phyloP scores from a whole-genome alignment of 441 rosid genomes.

The Corymbia calophylla region DNA sequence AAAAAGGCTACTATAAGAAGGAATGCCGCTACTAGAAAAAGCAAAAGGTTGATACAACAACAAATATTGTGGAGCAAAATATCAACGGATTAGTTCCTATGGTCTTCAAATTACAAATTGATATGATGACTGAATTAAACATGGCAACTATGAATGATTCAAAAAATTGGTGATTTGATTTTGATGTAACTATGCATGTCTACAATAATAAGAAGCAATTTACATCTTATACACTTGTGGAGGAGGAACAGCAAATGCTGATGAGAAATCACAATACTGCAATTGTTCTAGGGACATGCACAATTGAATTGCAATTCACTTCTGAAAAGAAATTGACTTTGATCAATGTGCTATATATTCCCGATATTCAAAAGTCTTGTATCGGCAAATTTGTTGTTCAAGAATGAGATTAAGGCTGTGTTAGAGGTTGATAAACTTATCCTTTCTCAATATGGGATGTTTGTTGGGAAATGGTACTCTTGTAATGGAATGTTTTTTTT shows the following conservation, averaged over 20 bases:
- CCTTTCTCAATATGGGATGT: background rate
- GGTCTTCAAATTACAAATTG: background rate
- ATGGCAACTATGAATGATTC: background rate
- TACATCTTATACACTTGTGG: background rate
- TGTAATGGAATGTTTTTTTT: background rate
- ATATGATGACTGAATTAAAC: background rate
- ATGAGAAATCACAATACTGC: background rate
- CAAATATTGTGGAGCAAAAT: background rate
- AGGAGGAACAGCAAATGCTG: background rate
- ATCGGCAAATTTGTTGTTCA: background rate
- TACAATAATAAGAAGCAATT: too few species aligned
- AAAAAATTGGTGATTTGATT: background rate
- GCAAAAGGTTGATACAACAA: background rate
- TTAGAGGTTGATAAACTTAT: too few species aligned
- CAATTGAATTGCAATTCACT: background rate
- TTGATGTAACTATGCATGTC: background rate
- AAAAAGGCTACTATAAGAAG: background rate
- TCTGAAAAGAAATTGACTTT: background rate
- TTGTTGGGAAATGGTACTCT: background rate
- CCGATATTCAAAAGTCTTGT: background rate
- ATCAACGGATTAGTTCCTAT: background rate
- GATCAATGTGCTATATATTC: background rate
- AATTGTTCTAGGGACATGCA: background rate
- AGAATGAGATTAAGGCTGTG: background rate
- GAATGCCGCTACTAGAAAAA: fast-evolving